phyloP scores from a whole-genome alignment of 495 filamentous ascomycete species.

The Penicillium simplicissimum region DNA sequence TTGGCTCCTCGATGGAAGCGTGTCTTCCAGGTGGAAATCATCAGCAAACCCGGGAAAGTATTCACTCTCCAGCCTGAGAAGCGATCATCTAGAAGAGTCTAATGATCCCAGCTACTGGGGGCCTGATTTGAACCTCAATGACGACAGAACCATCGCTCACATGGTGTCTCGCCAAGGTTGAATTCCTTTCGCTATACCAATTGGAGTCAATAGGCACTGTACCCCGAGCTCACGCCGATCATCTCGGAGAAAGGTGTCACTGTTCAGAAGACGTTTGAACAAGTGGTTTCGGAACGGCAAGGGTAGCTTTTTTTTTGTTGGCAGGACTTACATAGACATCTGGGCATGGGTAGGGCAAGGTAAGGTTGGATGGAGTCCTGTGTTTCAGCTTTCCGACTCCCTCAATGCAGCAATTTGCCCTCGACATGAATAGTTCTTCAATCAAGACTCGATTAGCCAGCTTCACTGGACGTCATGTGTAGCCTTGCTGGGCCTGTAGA shows the following conservation, averaged over 20 bases:
- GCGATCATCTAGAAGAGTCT: neutral
- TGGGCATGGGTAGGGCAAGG: neutral
- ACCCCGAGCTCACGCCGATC: constrained; percentile 6
- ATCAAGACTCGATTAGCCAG: too few relatives aligned
- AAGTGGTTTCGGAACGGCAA: neutral
- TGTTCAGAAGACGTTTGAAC: constrained; percentile 13
- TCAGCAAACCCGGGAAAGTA: neutral
- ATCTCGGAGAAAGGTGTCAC: constrained; percentile 4
- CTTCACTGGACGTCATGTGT: too few relatives aligned
- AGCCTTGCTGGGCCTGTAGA: too few relatives aligned
- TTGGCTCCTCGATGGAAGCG: constrained; percentile 16
- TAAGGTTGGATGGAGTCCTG: too few relatives aligned
- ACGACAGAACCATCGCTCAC: constrained; percentile 1
- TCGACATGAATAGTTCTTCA: too few relatives aligned
- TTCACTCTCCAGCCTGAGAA: constrained; percentile 8
- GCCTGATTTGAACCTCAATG: constrained; percentile 11
- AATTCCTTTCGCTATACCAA: neutral
- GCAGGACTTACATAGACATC: neutral
- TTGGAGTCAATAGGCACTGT: constrained; percentile 15
- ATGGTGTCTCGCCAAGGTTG: constrained; percentile 4
- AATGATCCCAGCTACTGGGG: constrained; percentile 14
- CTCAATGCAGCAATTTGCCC: too few relatives aligned
- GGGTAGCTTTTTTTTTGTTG: neutral
- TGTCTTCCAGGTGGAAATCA: neutral
- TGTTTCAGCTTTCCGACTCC: too few relatives aligned